These are phyloP conservation scores for Scolecobasidium constrictum DNA, from an alignment of 2,329 filamentous ascomycete genomes.

Conservation along the genomic window DNA sequence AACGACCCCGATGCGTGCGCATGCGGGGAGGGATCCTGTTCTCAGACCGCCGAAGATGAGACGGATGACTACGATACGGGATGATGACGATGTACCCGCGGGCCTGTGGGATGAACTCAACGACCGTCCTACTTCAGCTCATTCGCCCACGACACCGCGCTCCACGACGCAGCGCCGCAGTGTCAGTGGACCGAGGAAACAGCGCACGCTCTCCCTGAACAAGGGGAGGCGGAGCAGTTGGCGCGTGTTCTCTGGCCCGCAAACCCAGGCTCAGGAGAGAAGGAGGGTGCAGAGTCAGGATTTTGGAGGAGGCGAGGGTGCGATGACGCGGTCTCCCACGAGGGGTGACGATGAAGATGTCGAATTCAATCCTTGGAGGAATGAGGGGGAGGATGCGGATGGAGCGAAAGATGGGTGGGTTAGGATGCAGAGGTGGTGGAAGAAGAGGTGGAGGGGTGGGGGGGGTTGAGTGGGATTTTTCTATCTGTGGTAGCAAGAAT, in stretches of 20 bases:
- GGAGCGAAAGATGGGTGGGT: no score
- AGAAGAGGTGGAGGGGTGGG: constrained; percentile 9
- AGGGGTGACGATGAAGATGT: no score
- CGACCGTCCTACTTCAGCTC: constrained; percentile 45
- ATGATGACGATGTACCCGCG: constrained; percentile 54
- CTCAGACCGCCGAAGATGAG: constrained; percentile 13
- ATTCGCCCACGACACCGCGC: constrained; percentile 1
- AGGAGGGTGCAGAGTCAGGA: no score
- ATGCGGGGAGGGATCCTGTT: background rate
- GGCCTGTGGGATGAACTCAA: constrained; percentile 86
- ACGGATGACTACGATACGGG: constrained; percentile 38
- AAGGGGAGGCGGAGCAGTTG: no score
- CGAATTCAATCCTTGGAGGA: no score
- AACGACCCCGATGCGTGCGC: constrained; percentile 17
- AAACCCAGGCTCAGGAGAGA: no score
- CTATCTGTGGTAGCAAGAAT: no score
- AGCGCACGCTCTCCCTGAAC: constrained; percentile 2
- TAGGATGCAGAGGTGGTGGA: constrained; percentile 8
- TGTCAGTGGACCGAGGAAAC: background rate
- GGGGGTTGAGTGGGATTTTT: no score
- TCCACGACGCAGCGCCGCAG: constrained; percentile 1
- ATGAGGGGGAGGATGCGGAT: no score
- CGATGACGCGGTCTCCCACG: no score
- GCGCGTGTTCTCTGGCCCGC: no score
- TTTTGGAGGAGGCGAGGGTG: no score